phyloP scores from a whole-genome alignment of 306 rosid genomes.

The Cicer judaicum region DNA sequence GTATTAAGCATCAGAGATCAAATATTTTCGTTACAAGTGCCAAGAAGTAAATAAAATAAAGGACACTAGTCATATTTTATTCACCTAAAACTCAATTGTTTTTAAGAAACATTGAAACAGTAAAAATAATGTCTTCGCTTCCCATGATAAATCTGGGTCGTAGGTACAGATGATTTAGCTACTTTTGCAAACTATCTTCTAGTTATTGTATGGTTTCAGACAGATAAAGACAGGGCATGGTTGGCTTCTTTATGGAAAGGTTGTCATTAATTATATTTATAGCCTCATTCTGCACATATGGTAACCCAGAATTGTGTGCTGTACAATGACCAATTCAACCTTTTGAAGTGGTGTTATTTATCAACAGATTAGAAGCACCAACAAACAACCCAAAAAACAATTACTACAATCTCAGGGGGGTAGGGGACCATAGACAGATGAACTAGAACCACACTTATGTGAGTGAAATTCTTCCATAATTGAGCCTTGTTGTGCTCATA shows the following conservation, averaged over 20 bases:
- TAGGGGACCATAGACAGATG: conserved; percentile 66
- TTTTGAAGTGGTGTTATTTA: conserved; percentile 38
- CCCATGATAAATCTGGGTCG: neutral
- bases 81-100: neutral
- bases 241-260: conserved; percentile 37
- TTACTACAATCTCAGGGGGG: conserved; percentile 60
- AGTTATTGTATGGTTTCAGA: conserved; percentile 29
- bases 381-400: conserved; percentile 49
- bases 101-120: neutral
- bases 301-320: conserved; percentile 29
- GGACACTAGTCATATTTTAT: neutral
- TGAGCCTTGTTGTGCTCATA: conserved; percentile 57
- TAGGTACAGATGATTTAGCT: neutral
- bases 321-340: conserved; percentile 30
- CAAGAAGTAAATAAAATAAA: conserved; percentile 13
- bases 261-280: conserved; percentile 37
- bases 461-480: conserved; percentile 52
- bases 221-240: conserved; percentile 37
- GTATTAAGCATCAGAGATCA: neutral
- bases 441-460: conserved; percentile 52
- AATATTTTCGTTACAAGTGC: neutral
- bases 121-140: neutral
- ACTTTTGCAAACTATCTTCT: conserved; percentile 3
- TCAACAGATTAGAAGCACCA: conserved; percentile 47
- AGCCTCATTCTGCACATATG: conserved; percentile 28